Evolutionary conservation across 2,329 filamentous ascomycete genomes (phyloP).

Genomic region (Cercospora sp.): DNA sequence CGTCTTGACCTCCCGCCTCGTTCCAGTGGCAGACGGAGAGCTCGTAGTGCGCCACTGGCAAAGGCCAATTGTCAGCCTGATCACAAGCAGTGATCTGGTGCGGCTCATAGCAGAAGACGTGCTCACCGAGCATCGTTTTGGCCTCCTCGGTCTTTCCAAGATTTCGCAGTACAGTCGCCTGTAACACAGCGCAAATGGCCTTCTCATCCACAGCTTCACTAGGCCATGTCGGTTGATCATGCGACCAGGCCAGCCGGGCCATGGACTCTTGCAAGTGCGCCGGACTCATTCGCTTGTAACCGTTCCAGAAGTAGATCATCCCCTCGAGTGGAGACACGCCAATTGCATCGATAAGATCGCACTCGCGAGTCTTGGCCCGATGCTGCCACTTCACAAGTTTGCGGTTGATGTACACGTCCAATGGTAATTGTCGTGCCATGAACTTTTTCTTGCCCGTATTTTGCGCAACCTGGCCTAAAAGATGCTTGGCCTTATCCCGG

Average conservation of each 20-base stretch:
- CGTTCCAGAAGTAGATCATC: conserved; percentile 94
- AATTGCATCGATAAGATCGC: conserved; percentile 75
- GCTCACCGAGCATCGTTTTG: conserved; percentile 59
- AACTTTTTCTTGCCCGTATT: conserved; percentile 84
- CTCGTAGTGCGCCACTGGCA: conserved; percentile 81
- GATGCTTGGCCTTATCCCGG: conserved; percentile 60
- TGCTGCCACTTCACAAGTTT: conserved; percentile 89
- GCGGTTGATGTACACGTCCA: conserved; percentile 80
- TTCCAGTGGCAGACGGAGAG: conserved; percentile 79
- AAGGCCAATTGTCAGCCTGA: conserved; percentile 68
- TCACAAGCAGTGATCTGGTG: conserved; percentile 51
- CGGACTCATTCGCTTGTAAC: conserved; percentile 74
- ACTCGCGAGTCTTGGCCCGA: conserved; percentile 64
- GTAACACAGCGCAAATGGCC: conserved; percentile 66
- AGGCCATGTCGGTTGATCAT: conserved; percentile 54
- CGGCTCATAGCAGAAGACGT: conserved; percentile 63
- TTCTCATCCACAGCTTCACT: conserved; percentile 60
- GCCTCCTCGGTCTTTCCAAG: conserved; percentile 62
- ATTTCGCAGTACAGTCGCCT: conserved; percentile 65
- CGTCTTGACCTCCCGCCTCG: conserved; percentile 52
- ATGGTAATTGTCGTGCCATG: conserved; percentile 84
- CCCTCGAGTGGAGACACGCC: conserved; percentile 81
- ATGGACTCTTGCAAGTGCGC: conserved; percentile 66
- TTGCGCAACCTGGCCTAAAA: conserved; percentile 69
- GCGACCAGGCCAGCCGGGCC: conserved; percentile 65